A percentile compares a stretch with the other conserved stretches of the same genome.
Conservation (phyloP, 1,139 yeast genomes). For the Scheffersomyces segobiensis region DNA sequence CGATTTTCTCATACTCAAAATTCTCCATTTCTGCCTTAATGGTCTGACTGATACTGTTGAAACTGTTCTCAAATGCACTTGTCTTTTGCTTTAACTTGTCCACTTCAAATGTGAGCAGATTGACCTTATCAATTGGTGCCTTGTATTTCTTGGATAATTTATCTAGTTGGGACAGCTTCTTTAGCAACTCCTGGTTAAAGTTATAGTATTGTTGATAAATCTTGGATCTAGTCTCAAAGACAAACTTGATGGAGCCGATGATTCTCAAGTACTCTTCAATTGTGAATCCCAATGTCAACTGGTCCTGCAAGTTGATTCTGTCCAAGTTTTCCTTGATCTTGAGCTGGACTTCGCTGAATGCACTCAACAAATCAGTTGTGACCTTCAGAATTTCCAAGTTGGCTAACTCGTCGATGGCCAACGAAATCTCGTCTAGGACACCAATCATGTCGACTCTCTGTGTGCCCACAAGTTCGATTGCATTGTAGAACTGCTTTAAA, state of each 20-base stretch:
- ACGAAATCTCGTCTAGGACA: constrained; percentile 43
- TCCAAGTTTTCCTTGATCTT: constrained; percentile 75
- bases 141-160: constrained; percentile 56
- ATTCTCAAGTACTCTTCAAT: constrained; percentile 84
- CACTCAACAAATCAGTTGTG: constrained; percentile 53
- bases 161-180: constrained; percentile 52
- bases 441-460: constrained; percentile 74
- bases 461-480: constrained; percentile 71
- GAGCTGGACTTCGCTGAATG: constrained; percentile 70
- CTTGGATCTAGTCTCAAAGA: constrained; percentile 75
- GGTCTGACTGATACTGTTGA: constrained; percentile 59
- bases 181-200: constrained; percentile 41
- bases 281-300: constrained; percentile 82
- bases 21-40: constrained; percentile 67
- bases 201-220: constrained; percentile 61
- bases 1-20: constrained; percentile 76
- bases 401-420: constrained; percentile 71
- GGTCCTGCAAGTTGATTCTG: constrained; percentile 81
- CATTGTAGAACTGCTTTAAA: constrained; percentile 65
- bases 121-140: constrained; percentile 64
- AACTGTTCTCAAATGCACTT: constrained; percentile 54
- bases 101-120: constrained; percentile 56
- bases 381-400: constrained; percentile 73
- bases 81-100: constrained; percentile 60
- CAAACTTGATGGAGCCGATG: constrained; percentile 72